Conservation (phyloP, 1,284 basidiomycete species). For the Cutaneotrichosporon sp. region DNA sequence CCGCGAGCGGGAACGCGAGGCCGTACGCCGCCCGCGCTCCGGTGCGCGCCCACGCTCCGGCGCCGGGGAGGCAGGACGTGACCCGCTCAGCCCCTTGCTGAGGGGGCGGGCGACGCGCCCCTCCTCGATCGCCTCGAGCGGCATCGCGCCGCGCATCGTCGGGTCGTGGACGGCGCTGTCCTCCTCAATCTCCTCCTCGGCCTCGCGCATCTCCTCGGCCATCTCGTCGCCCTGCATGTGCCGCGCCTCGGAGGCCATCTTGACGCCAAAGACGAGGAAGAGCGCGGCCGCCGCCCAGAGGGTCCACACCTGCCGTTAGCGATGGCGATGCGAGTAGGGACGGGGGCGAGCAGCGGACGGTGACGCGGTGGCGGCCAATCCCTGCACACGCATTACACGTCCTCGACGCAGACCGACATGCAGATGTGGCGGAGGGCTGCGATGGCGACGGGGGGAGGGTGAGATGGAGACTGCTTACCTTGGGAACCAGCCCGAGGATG, state of each 20-base stretch:
- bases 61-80: neutral
- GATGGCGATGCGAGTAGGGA: too few species aligned
- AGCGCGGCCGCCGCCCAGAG: slow-evolving; percentile 67
- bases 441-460: too few species aligned
- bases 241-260: slow-evolving; percentile 78
- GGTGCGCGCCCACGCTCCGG: neutral
- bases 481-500: slow-evolving; percentile 77
- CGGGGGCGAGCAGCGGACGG: too few species aligned
- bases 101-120: slow-evolving; percentile 24
- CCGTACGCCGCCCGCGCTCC: neutral
- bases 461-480: slow-evolving; percentile 53
- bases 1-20: slow-evolving; percentile 5
- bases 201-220: slow-evolving; percentile 88
- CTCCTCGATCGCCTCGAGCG: slow-evolving; percentile 48
- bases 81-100: neutral
- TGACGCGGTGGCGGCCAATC: neutral
- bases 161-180: slow-evolving; percentile 38
- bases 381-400: neutral
- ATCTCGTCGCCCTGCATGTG: slow-evolving; percentile 73
- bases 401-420: neutral
- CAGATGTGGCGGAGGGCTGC: too few species aligned
- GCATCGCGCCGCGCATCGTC: slow-evolving; percentile 25
- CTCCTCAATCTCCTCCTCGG: slow-evolving; percentile 75
- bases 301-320: slow-evolving; percentile 45
- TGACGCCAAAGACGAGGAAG: slow-evolving; percentile 82